A percentile compares a stretch with the other conserved stretches of the same genome.
Conservation (phyloP, 2,329 filamentous ascomycete species). For the Bipolaris sorokiniana region DNA sequence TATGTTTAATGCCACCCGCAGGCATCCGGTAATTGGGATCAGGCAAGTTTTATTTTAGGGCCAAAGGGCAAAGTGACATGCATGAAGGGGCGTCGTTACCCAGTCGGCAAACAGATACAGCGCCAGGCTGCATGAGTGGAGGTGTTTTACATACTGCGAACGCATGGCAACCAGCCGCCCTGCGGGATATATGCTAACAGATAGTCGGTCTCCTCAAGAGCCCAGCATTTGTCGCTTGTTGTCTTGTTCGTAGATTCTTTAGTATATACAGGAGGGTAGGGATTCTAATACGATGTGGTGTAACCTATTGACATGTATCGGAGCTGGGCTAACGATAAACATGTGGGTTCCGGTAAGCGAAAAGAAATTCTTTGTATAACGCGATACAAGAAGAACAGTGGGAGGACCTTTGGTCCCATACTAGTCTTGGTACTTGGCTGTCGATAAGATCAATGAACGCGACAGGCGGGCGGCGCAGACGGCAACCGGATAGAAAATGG, state of each 20-base stretch:
- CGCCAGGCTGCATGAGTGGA: slow-evolving; percentile 14
- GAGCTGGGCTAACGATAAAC: background rate
- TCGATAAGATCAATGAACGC: background rate
- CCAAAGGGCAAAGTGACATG: slow-evolving; percentile 16
- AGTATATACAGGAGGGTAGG: background rate
- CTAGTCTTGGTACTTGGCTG: background rate
- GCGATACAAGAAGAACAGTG: background rate
- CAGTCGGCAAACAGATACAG: slow-evolving; percentile 2
- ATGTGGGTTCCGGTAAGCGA: background rate
- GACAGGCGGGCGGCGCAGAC: slow-evolving; percentile 4
- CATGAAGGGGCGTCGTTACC: slow-evolving; percentile 16
- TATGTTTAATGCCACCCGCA: slow-evolving; percentile 3
- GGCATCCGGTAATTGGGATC: slow-evolving; percentile 15
- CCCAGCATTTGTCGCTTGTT: too few relatives aligned
- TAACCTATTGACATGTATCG: background rate
- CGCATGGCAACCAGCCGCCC: slow-evolving; percentile 13
- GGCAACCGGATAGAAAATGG: background rate
- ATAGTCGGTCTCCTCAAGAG: background rate
- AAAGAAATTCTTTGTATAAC: background rate
- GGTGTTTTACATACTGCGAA: slow-evolving; percentile 23
- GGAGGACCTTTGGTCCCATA: slow-evolving; percentile 2
- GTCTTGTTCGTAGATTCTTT: background rate
- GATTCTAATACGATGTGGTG: background rate
- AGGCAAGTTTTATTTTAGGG: background rate
- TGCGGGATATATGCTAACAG: background rate